Evolutionary conservation across 1,284 basidiomycete species (phyloP).

Genomic region (Ceratobasidium sp.): DNA sequence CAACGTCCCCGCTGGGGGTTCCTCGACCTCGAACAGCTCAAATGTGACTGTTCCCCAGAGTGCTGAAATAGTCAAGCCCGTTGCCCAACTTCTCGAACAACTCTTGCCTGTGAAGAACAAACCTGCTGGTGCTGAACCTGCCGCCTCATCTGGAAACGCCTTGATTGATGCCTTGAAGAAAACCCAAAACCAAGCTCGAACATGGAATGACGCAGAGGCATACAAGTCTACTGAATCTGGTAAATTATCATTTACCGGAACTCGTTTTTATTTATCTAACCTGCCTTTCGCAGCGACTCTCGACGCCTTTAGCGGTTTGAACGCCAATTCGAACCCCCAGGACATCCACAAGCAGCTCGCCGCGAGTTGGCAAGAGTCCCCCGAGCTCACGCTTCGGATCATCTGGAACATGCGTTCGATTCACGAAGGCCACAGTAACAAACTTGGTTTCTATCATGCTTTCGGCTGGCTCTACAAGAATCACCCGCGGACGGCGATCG

Average conservation of each 20-base stretch:
- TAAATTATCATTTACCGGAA: background rate
- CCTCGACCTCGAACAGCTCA: background rate
- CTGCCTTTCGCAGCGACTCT: conserved; percentile 17
- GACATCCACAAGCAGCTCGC: conserved; percentile 58
- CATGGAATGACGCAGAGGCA: conserved; percentile 38
- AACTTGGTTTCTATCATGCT: conserved; percentile 68
- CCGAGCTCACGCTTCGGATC: conserved; percentile 65
- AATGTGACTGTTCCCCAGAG: conserved; percentile 35
- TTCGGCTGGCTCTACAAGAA: conserved; percentile 74
- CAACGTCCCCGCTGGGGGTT: conserved; percentile 6
- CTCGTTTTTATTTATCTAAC: background rate
- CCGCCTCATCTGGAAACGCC: conserved; percentile 12
- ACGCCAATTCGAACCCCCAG: conserved; percentile 47
- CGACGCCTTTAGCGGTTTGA: conserved; percentile 49
- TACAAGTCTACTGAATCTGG: conserved; percentile 36
- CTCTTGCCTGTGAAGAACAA: conserved; percentile 30
- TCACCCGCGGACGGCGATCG: conserved; percentile 72
- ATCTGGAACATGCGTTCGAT: conserved; percentile 74
- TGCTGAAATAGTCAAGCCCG: conserved; percentile 23
- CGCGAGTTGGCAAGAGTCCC: conserved; percentile 67
- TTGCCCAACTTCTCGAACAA: conserved; percentile 41
- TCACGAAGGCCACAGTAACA: conserved; percentile 65
- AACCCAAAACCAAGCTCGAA: conserved; percentile 41
- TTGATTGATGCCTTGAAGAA: conserved; percentile 34
- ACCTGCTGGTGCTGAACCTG: background rate